Percentiles rank a stretch among this genome's conserved stretches.
Evolutionary conservation across 345 rosid species (phyloP).

Genomic region (Camelina sativa): DNA sequence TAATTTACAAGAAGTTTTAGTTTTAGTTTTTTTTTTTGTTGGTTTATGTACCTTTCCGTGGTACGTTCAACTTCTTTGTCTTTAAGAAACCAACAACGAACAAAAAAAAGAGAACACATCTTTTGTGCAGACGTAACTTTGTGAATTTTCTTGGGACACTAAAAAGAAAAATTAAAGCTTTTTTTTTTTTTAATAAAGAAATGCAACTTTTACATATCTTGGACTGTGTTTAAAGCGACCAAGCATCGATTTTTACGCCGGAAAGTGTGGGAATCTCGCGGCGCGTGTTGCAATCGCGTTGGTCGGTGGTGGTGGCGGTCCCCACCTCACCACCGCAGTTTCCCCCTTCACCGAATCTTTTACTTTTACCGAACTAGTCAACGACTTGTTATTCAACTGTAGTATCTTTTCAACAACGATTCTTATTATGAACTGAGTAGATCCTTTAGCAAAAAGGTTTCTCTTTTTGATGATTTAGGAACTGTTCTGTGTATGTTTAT

Average conservation of each 20-base stretch:
- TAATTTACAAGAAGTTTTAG: constrained; percentile 26
- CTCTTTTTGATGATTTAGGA: constrained; percentile 1
- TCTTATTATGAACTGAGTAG: not conserved
- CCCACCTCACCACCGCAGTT: constrained; percentile 23
- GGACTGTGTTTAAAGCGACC: not conserved
- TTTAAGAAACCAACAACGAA: constrained; percentile 15
- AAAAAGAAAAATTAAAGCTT: not conserved
- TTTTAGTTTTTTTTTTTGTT: not conserved
- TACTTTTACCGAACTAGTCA: constrained; percentile 11
- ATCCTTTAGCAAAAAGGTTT: not conserved
- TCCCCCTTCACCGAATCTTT: not conserved
- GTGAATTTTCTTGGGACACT: constrained; percentile 23
- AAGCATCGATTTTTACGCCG: constrained; percentile 26
- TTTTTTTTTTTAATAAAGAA: not conserved
- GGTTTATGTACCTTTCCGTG: constrained; percentile 43
- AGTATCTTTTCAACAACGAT: not conserved
- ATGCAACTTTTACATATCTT: not conserved
- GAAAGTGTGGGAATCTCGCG: constrained; percentile 13
- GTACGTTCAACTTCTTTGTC: constrained; percentile 39
- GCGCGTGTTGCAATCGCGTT: constrained; percentile 33
- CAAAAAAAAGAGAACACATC: constrained; percentile 25
- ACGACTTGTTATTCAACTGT: not conserved
- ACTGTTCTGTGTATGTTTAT: not conserved
- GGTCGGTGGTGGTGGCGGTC: constrained; percentile 37
- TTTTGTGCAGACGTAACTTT: constrained; percentile 41